Conservation (phyloP, 2,329 filamentous ascomycete genomes). For the Fusarium nurragi region DNA sequence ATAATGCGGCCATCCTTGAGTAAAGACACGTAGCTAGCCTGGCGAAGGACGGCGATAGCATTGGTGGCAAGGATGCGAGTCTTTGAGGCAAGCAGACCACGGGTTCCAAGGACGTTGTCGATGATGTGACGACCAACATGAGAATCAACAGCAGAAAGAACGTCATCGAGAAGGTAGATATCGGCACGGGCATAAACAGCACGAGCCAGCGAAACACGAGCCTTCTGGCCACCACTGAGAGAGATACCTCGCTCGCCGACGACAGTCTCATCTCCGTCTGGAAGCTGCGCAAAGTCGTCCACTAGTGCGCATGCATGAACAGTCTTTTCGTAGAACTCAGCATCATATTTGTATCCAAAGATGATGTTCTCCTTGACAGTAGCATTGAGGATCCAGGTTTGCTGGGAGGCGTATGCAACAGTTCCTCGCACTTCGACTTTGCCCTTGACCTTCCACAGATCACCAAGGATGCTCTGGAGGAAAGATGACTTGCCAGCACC, state of each 20-base stretch:
- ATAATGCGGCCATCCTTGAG: constrained; percentile 83
- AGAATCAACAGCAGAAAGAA: constrained; percentile 96
- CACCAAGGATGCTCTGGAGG: constrained; percentile 86
- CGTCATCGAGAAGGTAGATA: constrained; percentile 93
- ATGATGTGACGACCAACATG: constrained; percentile 96
- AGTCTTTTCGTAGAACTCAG: constrained; percentile 92
- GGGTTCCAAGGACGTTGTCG: constrained; percentile 88
- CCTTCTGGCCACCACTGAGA: constrained; percentile 94
- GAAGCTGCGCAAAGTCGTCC: constrained; percentile 91
- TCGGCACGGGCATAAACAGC: constrained; percentile 98
- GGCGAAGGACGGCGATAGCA: constrained; percentile 87
- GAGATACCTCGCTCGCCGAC: constrained; percentile 98
- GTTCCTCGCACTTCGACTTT: constrained; percentile 83
- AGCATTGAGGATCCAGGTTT: constrained; percentile 97
- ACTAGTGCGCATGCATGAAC: constrained; percentile 88
- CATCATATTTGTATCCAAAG: constrained; percentile 94
- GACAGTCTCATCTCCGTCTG: constrained; percentile 95
- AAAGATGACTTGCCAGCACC: constrained; percentile 95
- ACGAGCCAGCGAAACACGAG: constrained; percentile 87
- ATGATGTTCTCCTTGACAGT: constrained; percentile 97
- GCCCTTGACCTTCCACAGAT: constrained; percentile 89
- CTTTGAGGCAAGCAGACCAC: constrained; percentile 83
- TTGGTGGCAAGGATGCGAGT: constrained; percentile 95
- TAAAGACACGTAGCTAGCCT: constrained; percentile 88
- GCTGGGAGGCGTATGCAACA: constrained; percentile 91